phyloP scores from a whole-genome alignment of 78 protist genomes.

The Chrysochromulina parva region DNA sequence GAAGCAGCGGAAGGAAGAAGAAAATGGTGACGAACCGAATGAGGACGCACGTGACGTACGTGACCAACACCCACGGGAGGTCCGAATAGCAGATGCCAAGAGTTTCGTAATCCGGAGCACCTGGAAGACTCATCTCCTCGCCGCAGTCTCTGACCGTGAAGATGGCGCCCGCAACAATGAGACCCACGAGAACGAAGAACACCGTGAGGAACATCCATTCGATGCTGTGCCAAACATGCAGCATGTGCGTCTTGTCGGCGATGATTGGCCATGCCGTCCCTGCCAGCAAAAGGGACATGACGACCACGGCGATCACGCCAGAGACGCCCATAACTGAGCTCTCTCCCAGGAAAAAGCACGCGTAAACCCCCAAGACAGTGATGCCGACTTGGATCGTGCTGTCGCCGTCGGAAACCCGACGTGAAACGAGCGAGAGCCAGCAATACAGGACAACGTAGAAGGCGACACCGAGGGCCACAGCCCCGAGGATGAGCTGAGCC shows the following conservation, averaged over 20 bases:
- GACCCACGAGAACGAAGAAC: not conserved
- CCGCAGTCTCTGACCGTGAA: no score
- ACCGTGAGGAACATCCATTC: not conserved
- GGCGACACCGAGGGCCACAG: not conserved
- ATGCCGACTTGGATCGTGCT: not conserved
- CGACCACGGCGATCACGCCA: not conserved
- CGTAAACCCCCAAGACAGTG: not conserved
- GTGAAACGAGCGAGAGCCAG: not conserved
- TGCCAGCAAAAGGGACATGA: not conserved
- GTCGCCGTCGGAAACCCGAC: not conserved
- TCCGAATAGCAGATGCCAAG: not conserved
- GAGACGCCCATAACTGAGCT: not conserved
- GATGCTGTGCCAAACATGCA: not conserved
- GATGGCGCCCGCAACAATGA: not conserved
- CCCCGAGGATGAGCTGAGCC: not conserved
- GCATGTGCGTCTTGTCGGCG: not conserved
- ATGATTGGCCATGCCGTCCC: not conserved
- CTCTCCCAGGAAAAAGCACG: not conserved
- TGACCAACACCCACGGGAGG: not conserved
- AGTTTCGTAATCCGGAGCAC: no score
- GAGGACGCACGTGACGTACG: not conserved
- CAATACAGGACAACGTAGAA: not conserved
- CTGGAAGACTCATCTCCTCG: no score
- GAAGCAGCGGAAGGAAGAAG: not conserved
- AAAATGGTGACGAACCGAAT: slow-evolving; percentile 11